Base-by-base conservation (phyloP, 192 early-diverging fungal species). In the Coemansia reversa region DNA sequence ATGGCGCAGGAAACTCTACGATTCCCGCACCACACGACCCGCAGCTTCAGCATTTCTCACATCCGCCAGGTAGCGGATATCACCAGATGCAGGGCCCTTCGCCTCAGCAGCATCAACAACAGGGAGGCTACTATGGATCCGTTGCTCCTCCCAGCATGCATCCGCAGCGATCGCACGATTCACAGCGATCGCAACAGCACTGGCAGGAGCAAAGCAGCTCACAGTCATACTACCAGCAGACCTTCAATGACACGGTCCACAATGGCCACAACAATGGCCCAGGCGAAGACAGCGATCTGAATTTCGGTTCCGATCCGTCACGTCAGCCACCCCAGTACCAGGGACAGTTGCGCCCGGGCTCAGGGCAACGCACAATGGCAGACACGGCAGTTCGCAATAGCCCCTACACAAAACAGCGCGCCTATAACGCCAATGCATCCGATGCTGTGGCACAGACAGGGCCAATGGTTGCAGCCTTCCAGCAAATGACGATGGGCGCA, bases 11-110 rank as follows among this genome's bases (percentile, higher is more conserved):
- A 57, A n/a, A 56, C n/a, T 79, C 76, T 5, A 66, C 70, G 30
- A 68, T 77, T 18, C 66, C 76, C 20, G 70, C 70, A 11, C 76
- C 76, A 14, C 66, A 65, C 14, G 47, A 55, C 23, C 64, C 53
- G 42, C 56, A 47, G 39, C 62, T 56, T 42, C 65, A 66, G 55
- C 29, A 20, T 20, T 50, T 33, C 35, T 62, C 55, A 51, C 61
- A 62, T 14, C 54, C 28, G 33, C 55, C 55, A 24, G 50, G 45
- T 54, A 52, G 50, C 67, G 45, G 28, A 53, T 54, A 50, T 25
- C 24, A 61, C 29, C 63, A 55, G 49, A 35, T 58, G 19, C 67
- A 62, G 22, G 59, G 54, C 16, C 58, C 63, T 32, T 24, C 39
- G 53, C 67, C 45, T 24, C 68, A 70, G 19, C 68, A 58, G 7